phyloP scores from a whole-genome alignment of 129 eudicot species.

The Chrysanthemum makinoi region DNA sequence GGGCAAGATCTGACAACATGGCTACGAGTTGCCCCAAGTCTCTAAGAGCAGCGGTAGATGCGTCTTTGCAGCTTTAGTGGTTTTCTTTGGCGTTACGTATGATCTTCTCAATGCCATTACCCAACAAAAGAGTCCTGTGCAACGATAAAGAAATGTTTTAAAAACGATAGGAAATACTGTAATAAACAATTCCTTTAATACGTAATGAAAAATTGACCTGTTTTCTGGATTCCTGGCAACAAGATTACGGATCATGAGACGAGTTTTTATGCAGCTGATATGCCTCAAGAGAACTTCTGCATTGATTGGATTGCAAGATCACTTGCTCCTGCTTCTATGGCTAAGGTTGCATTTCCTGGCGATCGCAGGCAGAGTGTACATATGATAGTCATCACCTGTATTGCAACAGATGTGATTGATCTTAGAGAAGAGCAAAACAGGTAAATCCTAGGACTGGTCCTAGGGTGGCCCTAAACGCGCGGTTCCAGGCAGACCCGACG shows the following conservation, averaged over 20 bases:
- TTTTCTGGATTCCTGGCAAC: slow-evolving; percentile 83
- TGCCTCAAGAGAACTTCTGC: slow-evolving; percentile 70
- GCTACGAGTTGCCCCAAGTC: slow-evolving; percentile 70
- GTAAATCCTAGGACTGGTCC: too few species aligned
- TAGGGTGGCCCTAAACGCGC: neutral
- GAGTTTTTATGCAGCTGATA: slow-evolving; percentile 72
- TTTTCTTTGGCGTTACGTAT: slow-evolving; percentile 68
- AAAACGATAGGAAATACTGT: neutral
- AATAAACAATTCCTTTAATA: neutral
- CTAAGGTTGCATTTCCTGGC: slow-evolving; percentile 74
- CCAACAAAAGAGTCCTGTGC: slow-evolving; percentile 64
- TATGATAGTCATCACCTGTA: slow-evolving; percentile 81
- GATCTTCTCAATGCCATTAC: slow-evolving; percentile 75
- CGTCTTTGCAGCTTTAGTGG: slow-evolving; percentile 72
- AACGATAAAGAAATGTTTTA: neutral
- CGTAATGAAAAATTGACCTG: slow-evolving; percentile 45
- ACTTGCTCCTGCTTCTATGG: slow-evolving; percentile 96
- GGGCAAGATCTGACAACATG: neutral
- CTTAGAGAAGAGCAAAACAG: neutral
- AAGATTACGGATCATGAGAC: slow-evolving; percentile 94
- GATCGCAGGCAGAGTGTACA: slow-evolving; percentile 73
- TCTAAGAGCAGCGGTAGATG: slow-evolving; percentile 83
- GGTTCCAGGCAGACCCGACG: neutral
- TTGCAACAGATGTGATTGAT: neutral
- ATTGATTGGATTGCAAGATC: slow-evolving; percentile 83